Base-by-base conservation (phyloP, 1,139 yeast species). In the Pichiaceae sp. region DNA sequence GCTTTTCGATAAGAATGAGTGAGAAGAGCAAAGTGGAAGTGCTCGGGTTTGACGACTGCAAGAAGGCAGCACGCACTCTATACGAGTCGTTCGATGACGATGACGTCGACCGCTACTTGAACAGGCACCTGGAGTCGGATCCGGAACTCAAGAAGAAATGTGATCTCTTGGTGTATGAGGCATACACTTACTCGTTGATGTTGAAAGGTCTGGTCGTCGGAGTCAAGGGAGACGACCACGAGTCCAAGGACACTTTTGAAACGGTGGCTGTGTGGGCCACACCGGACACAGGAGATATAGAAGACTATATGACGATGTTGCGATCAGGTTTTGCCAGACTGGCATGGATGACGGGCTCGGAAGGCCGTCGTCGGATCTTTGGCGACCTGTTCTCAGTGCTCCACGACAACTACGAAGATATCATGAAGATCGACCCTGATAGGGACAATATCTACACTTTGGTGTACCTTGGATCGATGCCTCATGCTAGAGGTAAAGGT, bases 401-500 rank as follows among this genome's bases (percentile, higher is more conserved):
- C 43, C 78, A 74, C 46, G 73, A 71, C 39, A 65, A 72, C 27
- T 60, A 54, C 42, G 48, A 48, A 25, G 53, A 55, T 25, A 54
- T 53, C 27, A 44, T 55, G 37, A 48, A 54, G 19, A 46, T 32
- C 42, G 64, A 48, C 32, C 56, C 41, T 4, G 29, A 43, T 7
- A 60, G 39, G 11, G 67, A 66, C 38, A 63, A 66, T 31, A 53
- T 66, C 6, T 78, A 67, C 60, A 75, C 81, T 15, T 64, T 78
- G 49, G 81, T 78, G 27, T 78, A 78, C 49, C 57, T 78, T 33
- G 85, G 83, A 2, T 70, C 80, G 6, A 60, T 70, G 9, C 68
- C 66, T n/a, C 50, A 57, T 17, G 81, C 82, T 8, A 64, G 81
- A 48, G 85, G 85, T 27, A 77, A 77, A 53, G 85, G 85, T 7